Evolutionary conservation across 805 yeast genomes (phyloP), one percentile per base, ranked within the genome.

Genomic region (Candida parachauliodes): DNA sequence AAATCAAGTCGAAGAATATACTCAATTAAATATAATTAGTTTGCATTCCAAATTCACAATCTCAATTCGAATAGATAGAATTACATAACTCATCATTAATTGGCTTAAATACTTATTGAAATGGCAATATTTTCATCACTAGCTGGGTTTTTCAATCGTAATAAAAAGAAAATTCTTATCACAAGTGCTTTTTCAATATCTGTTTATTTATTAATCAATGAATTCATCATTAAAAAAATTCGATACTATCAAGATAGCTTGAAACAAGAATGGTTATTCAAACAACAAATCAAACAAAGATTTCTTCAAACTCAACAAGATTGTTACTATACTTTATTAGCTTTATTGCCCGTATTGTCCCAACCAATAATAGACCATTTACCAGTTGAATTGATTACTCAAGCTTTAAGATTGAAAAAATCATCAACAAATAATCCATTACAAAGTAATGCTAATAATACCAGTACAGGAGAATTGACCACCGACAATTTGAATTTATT

Each of bases 261-360:
- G 44, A 55, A 48, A 36, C 70, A 68, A 44, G 74, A 68, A 41
- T 54, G 65, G 36, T 57, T 60, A 34, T 64, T 66, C 38, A 65
- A 67, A 49, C 69, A 66, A 43, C 74, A 68, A 42, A 83, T 89
- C 42, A 81, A 81, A 48, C 72, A 93, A 48, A 67, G 97, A 41
- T 91, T 88, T 51, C 79, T 83, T 35, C 96, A 88, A 65, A 91
- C 96, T 8, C 97, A 89, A 53, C 81, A 81, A 48, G 98, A 91
- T 59, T 86, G 96, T 32, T 72, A 83, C 36, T 79, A 79, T 63
- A 91, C 97, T 0, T 77, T 89, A 36, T 69, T 85, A 54, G 89
- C 94, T 3, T 70, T 91, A 44, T 67, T 86, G 34, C 95, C 96
- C 1, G 86, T 87, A 4, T 65, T 89, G 29, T 71, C 81, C 5